phyloP scores from a whole-genome alignment of 148 eudicot genomes.

The Agrostemma githago region DNA sequence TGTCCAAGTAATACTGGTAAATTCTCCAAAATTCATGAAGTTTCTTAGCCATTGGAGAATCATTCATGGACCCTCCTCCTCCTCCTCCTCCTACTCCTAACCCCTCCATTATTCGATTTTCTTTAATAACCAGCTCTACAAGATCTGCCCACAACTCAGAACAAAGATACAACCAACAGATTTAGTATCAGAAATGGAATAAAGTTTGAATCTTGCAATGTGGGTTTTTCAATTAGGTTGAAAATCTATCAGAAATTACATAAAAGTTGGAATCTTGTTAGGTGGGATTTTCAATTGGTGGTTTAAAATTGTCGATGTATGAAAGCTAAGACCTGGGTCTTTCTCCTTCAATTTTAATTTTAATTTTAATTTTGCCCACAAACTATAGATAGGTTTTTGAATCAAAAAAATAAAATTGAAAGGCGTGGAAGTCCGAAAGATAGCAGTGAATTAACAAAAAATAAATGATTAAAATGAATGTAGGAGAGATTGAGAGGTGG shows the following conservation, averaged over 20 bases:
- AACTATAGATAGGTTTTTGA: not conserved
- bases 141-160: conserved; percentile 27
- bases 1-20: conserved; percentile 66
- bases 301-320: not conserved
- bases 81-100: conserved; percentile 19
- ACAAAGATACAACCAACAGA: not conserved
- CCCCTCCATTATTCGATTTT: conserved; percentile 46
- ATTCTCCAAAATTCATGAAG: conserved; percentile 43
- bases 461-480: not conserved
- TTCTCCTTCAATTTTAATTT: not conserved
- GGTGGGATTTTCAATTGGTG: conserved; percentile 2
- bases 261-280: conserved; percentile 8
- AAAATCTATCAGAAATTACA: not conserved
- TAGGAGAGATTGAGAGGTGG: not conserved
- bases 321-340: conserved; percentile 6
- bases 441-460: not conserved
- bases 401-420: not conserved
- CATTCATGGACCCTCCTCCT: conserved; percentile 36
- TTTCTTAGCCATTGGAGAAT: conserved; percentile 28
- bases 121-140: conserved; percentile 18
- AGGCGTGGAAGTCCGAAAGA: not conserved
- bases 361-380: not conserved
- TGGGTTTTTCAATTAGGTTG: conserved; percentile 8
- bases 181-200: not conserved
- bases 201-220: conserved; percentile 15